Base-by-base conservation (phyloP, 2,329 filamentous ascomycete genomes). In the Penicillium oxalicum region DNA sequence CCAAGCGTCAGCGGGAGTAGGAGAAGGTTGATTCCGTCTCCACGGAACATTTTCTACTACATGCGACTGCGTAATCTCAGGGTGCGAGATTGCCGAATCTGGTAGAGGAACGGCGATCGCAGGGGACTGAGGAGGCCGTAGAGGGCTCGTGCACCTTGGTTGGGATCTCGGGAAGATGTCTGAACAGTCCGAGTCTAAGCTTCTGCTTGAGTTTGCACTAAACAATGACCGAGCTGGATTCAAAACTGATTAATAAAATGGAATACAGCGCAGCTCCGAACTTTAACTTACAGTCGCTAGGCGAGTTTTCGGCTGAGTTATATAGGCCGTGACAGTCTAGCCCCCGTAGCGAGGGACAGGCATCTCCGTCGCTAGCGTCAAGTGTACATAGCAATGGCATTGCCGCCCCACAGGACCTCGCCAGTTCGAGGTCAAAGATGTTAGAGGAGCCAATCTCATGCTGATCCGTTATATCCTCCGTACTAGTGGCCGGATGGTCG, bases 271-370 rank as follows among this genome's bases (percentile, higher is more conserved):
- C 6, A 25, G 43, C 34, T 45, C 27, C 4, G 36, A 32, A 12
- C 35, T 45, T 45, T 7, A 39, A 45, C 43, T 45, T 45, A 45
- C 35, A 35, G 26, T 39, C 26, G 26, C 27, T 13, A 29, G 24
- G 43, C 26, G 25, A 24, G 5, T 29, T 26, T 39, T 45, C 35
- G 43, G 2, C 34, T 29, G 26, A 32, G 8, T 36, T 32, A 38
- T 45, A 12, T 45, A 4, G 35, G 43, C 12, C 8, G 26, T 45
- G 35, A 45, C 43, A 18, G 27, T 26, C 35, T n/a, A 45, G 25
- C 34, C n/a, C 9, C 27, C 4, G n/a, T 32, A 39, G 27, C 27
- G 35, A 45, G 34, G 35, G 35, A 45, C 26, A 45, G 34, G 35
- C 11, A 45, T 45, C 35, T 6, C 27, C 26, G 9, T 32, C 27